Percentiles rank a stretch among this genome's conserved stretches.
Conservation (phyloP, 768 basidiomycete genomes). For the Termitomyces sp. region DNA sequence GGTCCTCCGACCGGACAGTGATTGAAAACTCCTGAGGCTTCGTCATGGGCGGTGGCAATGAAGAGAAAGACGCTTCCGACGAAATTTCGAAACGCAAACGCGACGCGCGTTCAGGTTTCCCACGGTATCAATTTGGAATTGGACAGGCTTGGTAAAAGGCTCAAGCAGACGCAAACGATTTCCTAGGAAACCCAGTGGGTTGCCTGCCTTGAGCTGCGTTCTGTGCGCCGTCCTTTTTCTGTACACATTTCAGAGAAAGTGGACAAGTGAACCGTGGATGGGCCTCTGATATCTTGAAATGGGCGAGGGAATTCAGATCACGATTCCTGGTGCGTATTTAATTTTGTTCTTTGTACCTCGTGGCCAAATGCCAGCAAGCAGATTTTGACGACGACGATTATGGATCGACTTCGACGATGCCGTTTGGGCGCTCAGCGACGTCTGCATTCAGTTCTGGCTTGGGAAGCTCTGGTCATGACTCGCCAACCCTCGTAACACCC, state of each 20-base stretch:
- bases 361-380: conserved; percentile 6
- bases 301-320: conserved; percentile 55
- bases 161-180: conserved; percentile 7
- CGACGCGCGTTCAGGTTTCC: conserved; percentile 48
- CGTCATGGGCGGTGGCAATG: conserved; percentile 36
- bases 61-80: not conserved
- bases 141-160: conserved; percentile 8
- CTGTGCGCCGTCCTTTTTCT: conserved; percentile 2
- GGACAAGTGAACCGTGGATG: conserved; percentile 11
- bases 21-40: conserved; percentile 55
- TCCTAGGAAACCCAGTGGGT: conserved; percentile 8
- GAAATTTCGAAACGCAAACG: conserved; percentile 26
- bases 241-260: conserved; percentile 14
- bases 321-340: conserved; percentile 51
- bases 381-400: conserved; percentile 80
- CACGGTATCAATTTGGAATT: conserved; percentile 19
- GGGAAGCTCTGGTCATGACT: conserved; percentile 54
- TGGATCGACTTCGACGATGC: conserved; percentile 48
- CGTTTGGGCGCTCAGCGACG: conserved; percentile 60
- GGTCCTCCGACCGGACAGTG: conserved; percentile 67
- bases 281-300: conserved; percentile 20
- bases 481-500: conserved; percentile 57
- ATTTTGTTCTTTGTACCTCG: conserved; percentile 3
- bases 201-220: not conserved
- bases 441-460: conserved; percentile 36